Evolutionary conservation across 1,139 yeast genomes (phyloP).

Genomic region (Pichia sp.): DNA sequence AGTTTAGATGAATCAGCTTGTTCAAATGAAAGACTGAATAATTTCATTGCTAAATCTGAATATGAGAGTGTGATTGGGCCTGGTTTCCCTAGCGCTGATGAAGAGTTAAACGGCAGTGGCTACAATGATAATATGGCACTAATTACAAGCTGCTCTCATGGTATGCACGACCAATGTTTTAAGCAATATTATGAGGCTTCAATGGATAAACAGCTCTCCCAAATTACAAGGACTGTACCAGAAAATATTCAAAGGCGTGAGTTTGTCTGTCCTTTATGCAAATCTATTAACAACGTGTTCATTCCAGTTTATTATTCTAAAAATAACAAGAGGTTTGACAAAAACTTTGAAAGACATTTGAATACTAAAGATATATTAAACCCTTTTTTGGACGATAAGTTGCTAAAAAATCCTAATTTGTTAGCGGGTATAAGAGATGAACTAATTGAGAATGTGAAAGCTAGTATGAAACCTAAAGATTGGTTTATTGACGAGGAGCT

Average conservation of each 20-base stretch:
- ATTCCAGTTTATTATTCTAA: conserved; percentile 61
- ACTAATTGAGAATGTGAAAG: conserved; percentile 21
- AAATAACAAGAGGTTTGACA: conserved; percentile 30
- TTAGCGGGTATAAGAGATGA: conserved; percentile 21
- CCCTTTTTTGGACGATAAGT: conserved; percentile 16
- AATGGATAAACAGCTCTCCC: conserved; percentile 51
- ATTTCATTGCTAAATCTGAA: conserved; percentile 37
- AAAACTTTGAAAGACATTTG: conserved; percentile 16
- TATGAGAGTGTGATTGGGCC: conserved; percentile 58
- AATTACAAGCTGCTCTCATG: conserved; percentile 87
- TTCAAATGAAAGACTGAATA: neutral
- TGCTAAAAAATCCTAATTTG: conserved; percentile 10
- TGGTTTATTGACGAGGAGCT: conserved; percentile 26
- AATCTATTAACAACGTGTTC: conserved; percentile 78
- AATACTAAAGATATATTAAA: conserved; percentile 10
- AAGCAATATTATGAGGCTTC: conserved; percentile 54
- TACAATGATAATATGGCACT: conserved; percentile 48
- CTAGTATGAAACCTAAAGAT: conserved; percentile 23
- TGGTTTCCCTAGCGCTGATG: conserved; percentile 46
- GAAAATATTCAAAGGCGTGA: conserved; percentile 69
- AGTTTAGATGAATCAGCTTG: conserved; percentile 41
- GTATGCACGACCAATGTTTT: conserved; percentile 83
- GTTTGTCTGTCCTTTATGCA: conserved; percentile 86
- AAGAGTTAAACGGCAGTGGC: conserved; percentile 26
- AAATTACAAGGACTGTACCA: conserved; percentile 78